These are phyloP conservation scores for Phytophthora chlamydospora DNA, from an alignment of 352 stramenopile species.

Conservation along the genomic window DNA sequence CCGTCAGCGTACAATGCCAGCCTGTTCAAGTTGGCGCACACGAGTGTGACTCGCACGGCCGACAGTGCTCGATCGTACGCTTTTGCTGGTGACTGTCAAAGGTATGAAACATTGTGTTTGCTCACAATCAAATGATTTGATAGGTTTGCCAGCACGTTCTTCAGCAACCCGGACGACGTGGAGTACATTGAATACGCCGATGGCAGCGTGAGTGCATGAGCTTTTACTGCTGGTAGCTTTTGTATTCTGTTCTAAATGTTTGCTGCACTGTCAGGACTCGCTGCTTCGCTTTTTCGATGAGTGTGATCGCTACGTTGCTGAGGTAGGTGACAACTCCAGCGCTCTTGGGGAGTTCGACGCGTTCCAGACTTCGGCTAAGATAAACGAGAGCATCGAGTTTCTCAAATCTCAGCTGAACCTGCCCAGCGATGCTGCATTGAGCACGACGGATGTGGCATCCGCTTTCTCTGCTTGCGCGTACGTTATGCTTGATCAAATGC, in stretches of 20 bases:
- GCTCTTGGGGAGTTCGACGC: slow-evolving; percentile 40
- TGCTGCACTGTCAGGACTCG: slow-evolving; percentile 38
- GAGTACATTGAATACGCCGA: slow-evolving; percentile 57
- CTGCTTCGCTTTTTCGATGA: slow-evolving; percentile 76
- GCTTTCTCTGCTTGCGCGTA: slow-evolving; percentile 72
- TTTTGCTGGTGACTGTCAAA: not conserved
- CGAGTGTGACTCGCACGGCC: slow-evolving; percentile 51
- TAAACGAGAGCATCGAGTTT: slow-evolving; percentile 36
- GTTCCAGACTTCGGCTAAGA: slow-evolving; percentile 44
- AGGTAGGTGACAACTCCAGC: slow-evolving; percentile 59
- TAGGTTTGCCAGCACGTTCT: slow-evolving; percentile 68
- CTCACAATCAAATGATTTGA: not conserved
- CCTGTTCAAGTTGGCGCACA: slow-evolving; percentile 62
- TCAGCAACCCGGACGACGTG: slow-evolving; percentile 61
- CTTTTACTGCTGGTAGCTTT: not conserved
- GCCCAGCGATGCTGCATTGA: slow-evolving; percentile 34
- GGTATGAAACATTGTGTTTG: not conserved
- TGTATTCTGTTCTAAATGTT: not conserved
- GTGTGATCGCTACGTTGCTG: slow-evolving; percentile 54
- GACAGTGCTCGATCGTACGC: slow-evolving; percentile 56
- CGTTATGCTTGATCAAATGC: slow-evolving; percentile 10
- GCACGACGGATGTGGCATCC: slow-evolving; percentile 40
- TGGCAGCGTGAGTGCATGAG: slow-evolving; percentile 32
- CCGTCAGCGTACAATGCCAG: slow-evolving; percentile 39
- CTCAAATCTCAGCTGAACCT: slow-evolving; percentile 57